Evolutionary conservation across 2,329 filamentous ascomycete species (phyloP).

Genomic region (Verticillium longisporum): DNA sequence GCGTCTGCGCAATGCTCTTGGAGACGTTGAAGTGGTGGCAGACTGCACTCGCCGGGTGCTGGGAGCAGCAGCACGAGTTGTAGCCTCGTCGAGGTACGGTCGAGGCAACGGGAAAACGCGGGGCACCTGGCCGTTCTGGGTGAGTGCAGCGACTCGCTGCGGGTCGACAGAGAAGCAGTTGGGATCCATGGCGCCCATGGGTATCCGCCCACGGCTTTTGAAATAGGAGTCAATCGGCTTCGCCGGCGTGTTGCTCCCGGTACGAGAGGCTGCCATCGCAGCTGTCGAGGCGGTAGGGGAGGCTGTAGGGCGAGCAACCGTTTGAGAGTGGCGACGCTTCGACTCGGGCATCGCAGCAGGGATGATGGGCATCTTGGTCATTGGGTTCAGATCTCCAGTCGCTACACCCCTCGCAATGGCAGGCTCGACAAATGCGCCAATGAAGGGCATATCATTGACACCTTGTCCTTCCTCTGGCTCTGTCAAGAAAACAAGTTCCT

Average conservation of each 20-base stretch:
- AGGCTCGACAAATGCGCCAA: conserved; percentile 66
- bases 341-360: conserved; percentile 31
- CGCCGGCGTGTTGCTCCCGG: conserved; percentile 16
- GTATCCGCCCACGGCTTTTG: conserved; percentile 41
- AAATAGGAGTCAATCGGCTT: conserved; percentile 53
- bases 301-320: conserved; percentile 7
- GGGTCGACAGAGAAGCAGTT: conserved; percentile 52
- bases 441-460: conserved; percentile 68
- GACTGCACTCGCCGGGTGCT: conserved; percentile 12
- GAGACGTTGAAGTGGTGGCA: conserved; percentile 19
- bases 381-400: conserved; percentile 77
- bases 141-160: conserved; percentile 38
- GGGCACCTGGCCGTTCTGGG: conserved; percentile 41
- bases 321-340: conserved; percentile 34
- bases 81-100: conserved; percentile 41
- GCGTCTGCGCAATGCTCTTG: conserved; percentile 38
- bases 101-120: conserved; percentile 53
- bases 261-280: conserved; percentile 12
- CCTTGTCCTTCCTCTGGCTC: conserved; percentile 56
- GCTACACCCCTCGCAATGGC: conserved; percentile 69
- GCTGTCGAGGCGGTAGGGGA: conserved; percentile 11
- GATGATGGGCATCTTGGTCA: conserved; percentile 67
- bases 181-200: conserved; percentile 56
- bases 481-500: conserved; percentile 69
- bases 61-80: conserved; percentile 7